A percentile compares a stretch with the other conserved stretches of the same genome.
phyloP scores from a whole-genome alignment of 78 protist genomes.

The Cavenderia fasciculata region DNA sequence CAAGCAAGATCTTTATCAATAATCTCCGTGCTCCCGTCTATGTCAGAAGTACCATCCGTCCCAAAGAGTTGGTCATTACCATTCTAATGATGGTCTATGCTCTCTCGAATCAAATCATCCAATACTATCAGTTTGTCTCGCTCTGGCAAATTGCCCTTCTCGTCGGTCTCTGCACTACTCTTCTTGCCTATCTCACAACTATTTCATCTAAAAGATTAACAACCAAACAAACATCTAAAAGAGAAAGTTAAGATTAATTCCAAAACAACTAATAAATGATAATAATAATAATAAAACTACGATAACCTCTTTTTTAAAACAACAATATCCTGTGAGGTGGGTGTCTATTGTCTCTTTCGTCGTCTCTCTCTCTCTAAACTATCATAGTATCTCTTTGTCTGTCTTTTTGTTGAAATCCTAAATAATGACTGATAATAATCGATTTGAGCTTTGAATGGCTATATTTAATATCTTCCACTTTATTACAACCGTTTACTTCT shows the following conservation, averaged over 20 bases:
- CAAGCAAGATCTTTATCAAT: constrained; percentile 42
- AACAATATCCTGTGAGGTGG: no score
- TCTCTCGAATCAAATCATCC: constrained; percentile 27
- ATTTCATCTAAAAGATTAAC: constrained; percentile 38
- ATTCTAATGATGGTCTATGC: background rate
- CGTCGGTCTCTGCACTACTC: constrained; percentile 30
- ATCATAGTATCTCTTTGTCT: no score
- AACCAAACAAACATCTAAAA: constrained; percentile 17
- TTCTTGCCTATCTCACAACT: constrained; percentile 30
- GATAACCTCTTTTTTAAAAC: no score
- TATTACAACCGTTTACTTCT: constrained; percentile 26
- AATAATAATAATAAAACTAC: no score
- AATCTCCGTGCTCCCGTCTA: constrained; percentile 43
- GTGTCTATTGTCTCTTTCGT: no score
- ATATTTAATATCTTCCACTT: no score
- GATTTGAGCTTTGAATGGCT: no score
- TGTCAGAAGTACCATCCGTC: constrained; percentile 3
- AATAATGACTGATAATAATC: no score
- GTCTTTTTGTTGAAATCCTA: no score
- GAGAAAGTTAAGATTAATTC: constrained; percentile 8
- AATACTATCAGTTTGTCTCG: background rate
- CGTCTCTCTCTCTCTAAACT: no score
- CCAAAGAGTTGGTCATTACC: constrained; percentile 32
- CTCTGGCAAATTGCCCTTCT: background rate
- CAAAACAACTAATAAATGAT: no score